Base-by-base conservation (phyloP, 2,329 filamentous ascomycete genomes). In the Elsinoe fawcettii region DNA sequence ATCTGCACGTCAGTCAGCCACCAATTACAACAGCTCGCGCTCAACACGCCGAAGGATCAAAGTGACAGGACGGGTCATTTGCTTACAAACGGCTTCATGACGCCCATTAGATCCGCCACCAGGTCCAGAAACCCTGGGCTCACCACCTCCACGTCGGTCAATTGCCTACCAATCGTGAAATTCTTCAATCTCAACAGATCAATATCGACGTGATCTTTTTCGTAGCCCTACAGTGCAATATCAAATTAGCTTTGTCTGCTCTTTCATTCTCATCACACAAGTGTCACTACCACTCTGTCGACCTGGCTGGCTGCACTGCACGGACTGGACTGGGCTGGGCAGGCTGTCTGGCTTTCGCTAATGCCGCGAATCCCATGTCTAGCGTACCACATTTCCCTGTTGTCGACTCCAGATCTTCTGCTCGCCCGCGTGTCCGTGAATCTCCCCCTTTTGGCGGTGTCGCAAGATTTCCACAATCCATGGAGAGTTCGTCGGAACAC, bases 81-180 rank as follows among this genome's bases (percentile, higher is more conserved):
- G 81, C 88, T 86, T 75, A 95, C 90, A 74, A 92, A 95, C 41
- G 85, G 85, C 61, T 83, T 82, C 80, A 96, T 81, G 54, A 82
- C 78, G 30, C 77, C 75, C 62, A 96, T 74, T 20, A 90, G 72
- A 37, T 80, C 77, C 54, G 78, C 76, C 55, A 96, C 77, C 65
- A 80, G 81, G 27, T 84, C 79, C 70, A 90, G 79, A 14, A 81
- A 83, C 65, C 82, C 75, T 47, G 80, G 73, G 46, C 78, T 76
- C 34, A 84, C 75, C 18, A 95, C 76, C 49, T 88, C 76, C 8
- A 77, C 71, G 64, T 91, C 89, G 11, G 77, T 69, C 34, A 96
- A 71, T 66, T 83, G 82, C 59, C 77, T 83, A 36, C 82, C 79
- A 20, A 95, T 72, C 0, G 87, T 91, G 69, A 87, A 96, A 69